A percentile compares a stretch with the other conserved stretches of the same genome.
Conservation (phyloP, 2,329 filamentous ascomycete genomes). For the Pseudopyricularia javanii region DNA sequence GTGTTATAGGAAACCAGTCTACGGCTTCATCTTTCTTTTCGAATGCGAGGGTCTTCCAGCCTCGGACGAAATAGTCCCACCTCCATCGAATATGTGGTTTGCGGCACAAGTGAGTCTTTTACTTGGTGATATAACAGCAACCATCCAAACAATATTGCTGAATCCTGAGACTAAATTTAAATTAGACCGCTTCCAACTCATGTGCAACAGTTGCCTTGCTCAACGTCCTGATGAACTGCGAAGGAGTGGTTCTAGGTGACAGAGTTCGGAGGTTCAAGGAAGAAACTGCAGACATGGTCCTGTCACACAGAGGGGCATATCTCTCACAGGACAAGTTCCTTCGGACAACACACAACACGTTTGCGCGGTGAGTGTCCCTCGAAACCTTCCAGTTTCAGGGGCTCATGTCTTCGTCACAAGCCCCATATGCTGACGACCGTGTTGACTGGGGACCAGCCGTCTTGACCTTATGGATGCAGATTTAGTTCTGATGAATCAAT, state of each 20-base stretch:
- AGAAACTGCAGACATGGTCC: constrained; percentile 54
- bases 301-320: constrained; percentile 62
- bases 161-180: constrained; percentile 4
- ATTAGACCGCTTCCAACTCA: constrained; percentile 64
- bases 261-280: constrained; percentile 61
- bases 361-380: constrained; percentile 45
- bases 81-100: constrained; percentile 66
- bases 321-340: constrained; percentile 67
- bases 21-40: constrained; percentile 84
- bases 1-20: constrained; percentile 51
- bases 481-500: constrained; percentile 48
- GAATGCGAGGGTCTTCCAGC: constrained; percentile 47
- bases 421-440: not conserved
- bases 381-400: not conserved
- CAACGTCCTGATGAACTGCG: constrained; percentile 84
- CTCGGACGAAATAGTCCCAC: constrained; percentile 38
- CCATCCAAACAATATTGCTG: not conserved
- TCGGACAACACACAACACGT: constrained; percentile 76
- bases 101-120: constrained; percentile 61
- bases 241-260: constrained; percentile 54
- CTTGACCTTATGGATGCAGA: constrained; percentile 67
- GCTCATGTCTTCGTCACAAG: not conserved
- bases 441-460: constrained; percentile 30
- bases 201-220: constrained; percentile 88
- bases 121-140: not conserved